Base-by-base conservation (phyloP, 1,284 basidiomycete species). In the Pyrrhoderma lamaoense region DNA sequence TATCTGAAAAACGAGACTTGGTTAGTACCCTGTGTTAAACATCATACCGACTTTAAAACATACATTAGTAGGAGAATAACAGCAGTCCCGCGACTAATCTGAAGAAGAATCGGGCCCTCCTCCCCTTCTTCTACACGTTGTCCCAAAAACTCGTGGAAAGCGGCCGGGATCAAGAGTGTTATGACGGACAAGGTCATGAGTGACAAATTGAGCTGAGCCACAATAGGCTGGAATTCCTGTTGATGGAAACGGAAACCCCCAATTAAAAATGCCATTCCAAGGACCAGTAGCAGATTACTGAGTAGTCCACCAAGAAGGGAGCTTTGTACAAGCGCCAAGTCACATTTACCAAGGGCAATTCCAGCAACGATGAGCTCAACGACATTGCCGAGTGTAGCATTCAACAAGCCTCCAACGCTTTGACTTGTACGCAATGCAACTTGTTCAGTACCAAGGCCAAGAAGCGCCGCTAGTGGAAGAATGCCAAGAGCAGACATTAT, bases 391-490 rank as follows among this genome's bases (percentile, higher is more conserved):
- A 82, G 67, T 0, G 80, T 81, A 1, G 80, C 80, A 56, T 83
- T 83, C 46, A 82, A 62, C 39, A 82, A 62, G 47, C 79, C 79
- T 23, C 75, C 77, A 13, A 82, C 67, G 22, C 79, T 79, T 59
- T 79, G 76, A 45, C 76, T 73, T 23, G 73, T 74, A 52, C 68
- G 72, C 25, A 82, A 58, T 0, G 80, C 77, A 25, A 82, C 73
- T 60, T 82, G 78, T 62, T 85, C 82, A 0, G 82, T 85, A 9
- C 77, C 80, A 54, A 82, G 75, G 1, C 81, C 82, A 11, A 85
- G 71, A 18, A 85, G 64, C 13, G 77, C 77, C 3, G 82, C 82
- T 23, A 75, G 64, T 3, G 73, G 74, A 43, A 76, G 62, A 54
- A 75, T 71, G n/a, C 66, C 71, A 40, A 75, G 63, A 44, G 73